Conservation (phyloP, 78 protist species). For the Mantamonas sphyraenae region DNA sequence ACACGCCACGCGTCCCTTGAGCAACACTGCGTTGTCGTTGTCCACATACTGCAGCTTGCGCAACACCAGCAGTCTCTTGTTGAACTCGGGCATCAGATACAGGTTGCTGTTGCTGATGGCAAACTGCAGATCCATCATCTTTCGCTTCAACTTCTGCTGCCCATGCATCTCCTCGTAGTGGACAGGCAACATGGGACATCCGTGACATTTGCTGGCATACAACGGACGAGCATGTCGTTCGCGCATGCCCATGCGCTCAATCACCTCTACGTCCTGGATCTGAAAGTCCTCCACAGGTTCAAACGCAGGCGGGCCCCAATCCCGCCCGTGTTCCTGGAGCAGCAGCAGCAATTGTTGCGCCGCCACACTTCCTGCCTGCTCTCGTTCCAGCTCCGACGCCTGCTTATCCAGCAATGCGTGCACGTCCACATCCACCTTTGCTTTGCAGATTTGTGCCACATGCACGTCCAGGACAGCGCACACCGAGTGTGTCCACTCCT, state of each 20-base stretch:
- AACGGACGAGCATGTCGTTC: too few species aligned
- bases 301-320: constrained; percentile 31
- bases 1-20: constrained; percentile 83
- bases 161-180: constrained; percentile 27
- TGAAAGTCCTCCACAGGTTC: constrained; percentile 39
- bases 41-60: constrained; percentile 50
- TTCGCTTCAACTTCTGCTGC: constrained; percentile 3
- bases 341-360: constrained; percentile 21
- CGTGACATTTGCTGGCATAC: constrained; percentile 56
- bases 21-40: constrained; percentile 33
- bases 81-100: constrained; percentile 73
- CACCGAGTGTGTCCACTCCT: too few species aligned
- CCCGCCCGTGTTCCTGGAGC: constrained; percentile 28
- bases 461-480: too few species aligned
- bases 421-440: constrained; percentile 16
- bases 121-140: constrained; percentile 2
- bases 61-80: constrained; percentile 53
- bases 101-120: constrained; percentile 53
- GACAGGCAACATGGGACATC: constrained; percentile 41
- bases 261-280: constrained; percentile 22
- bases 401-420: neutral
- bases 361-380: neutral
- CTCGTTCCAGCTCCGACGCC: neutral
- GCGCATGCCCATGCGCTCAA: neutral
- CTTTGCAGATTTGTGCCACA: constrained; percentile 32